Evolutionary conservation across 495 filamentous ascomycete species (phyloP).

Genomic region (Podospora comata): DNA sequence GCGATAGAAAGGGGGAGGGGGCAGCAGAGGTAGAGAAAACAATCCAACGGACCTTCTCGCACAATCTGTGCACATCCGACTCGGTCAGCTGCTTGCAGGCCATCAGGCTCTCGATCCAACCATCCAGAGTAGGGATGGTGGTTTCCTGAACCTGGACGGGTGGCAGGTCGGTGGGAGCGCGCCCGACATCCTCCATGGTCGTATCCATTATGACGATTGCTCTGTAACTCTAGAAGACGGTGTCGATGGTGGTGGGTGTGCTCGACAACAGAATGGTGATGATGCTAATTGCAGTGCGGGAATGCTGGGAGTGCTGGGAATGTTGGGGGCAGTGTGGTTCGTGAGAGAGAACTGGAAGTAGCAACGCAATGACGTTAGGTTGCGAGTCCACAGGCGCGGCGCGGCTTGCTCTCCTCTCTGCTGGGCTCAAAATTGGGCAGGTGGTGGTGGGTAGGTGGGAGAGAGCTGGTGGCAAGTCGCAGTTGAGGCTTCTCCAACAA

Average conservation of each 20-base stretch:
- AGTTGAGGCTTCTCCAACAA: conserved; percentile 9
- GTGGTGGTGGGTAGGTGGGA: conserved; percentile 10
- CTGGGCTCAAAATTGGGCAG: conserved; percentile 31
- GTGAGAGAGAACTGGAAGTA: conserved; percentile 13
- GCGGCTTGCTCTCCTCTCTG: conserved; percentile 12
- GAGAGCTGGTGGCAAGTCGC: conserved; percentile 5
- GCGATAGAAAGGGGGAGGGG: neutral
- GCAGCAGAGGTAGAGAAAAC: conserved; percentile 1
- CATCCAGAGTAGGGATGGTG: conserved; percentile 88
- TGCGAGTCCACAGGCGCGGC: conserved; percentile 19
- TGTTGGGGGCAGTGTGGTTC: conserved; percentile 6
- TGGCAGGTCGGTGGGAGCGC: conserved; percentile 77
- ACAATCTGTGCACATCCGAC: conserved; percentile 90
- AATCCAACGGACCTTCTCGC: conserved; percentile 79
- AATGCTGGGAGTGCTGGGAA: neutral
- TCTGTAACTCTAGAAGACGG: neutral
- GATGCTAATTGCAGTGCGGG: conserved; percentile 1
- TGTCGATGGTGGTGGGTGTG: neutral
- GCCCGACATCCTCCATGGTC: conserved; percentile 96
- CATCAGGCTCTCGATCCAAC: conserved; percentile 99
- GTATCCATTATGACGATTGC: conserved; percentile 71
- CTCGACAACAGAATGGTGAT: conserved; percentile 3
- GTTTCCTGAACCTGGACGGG: conserved; percentile 69
- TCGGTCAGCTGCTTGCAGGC: conserved; percentile 96
- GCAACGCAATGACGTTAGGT: conserved; percentile 23